Conservation (phyloP, 2,329 filamentous ascomycete species). For the Aureobasidium sp. region DNA sequence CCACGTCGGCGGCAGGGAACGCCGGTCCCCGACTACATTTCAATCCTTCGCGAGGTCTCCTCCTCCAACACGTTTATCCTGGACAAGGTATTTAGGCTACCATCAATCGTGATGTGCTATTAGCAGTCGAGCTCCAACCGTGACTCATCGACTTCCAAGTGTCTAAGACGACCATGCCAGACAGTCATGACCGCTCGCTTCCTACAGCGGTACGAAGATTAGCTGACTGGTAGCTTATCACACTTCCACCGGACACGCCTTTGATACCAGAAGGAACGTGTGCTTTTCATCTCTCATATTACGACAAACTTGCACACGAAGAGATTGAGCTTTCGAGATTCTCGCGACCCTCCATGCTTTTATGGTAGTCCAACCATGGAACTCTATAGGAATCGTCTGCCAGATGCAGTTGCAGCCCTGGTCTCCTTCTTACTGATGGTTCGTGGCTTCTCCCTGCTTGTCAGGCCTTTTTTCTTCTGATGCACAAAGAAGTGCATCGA, state of each 20-base stretch:
- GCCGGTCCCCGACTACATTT: neutral
- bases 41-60: neutral
- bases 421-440: too few relatives aligned
- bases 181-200: neutral
- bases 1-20: neutral
- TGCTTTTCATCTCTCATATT: neutral
- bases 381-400: too few relatives aligned
- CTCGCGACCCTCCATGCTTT: neutral
- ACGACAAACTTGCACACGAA: neutral
- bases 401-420: too few relatives aligned
- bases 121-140: neutral
- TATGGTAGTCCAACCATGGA: too few relatives aligned
- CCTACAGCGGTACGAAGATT: neutral
- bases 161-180: neutral
- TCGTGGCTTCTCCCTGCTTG: too few relatives aligned
- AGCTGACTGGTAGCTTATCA: neutral
- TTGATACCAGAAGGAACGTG: neutral
- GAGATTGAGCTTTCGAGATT: neutral
- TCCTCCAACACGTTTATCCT: neutral
- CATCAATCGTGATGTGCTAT: neutral
- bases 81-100: neutral
- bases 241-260: neutral
- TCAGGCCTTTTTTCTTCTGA: too few relatives aligned
- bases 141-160: neutral
- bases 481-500: neutral